A percentile compares a stretch with the other conserved stretches of the same genome.
Evolutionary conservation across 805 yeast genomes (phyloP).

Genomic region (Ogataea paraovalis): DNA sequence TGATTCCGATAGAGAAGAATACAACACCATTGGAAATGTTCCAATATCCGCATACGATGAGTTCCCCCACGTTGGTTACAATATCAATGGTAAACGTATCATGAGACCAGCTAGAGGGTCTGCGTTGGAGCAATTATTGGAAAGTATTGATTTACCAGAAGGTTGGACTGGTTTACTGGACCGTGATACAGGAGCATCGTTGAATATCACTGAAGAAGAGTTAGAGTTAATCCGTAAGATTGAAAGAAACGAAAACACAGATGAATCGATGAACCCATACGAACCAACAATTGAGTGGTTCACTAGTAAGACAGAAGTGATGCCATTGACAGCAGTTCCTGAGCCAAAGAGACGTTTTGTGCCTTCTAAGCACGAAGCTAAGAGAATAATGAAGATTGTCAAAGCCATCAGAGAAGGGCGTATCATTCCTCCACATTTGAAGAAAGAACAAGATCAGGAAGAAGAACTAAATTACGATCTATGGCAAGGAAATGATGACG

Average conservation of each 20-base stretch:
- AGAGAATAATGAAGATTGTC: constrained; percentile 93
- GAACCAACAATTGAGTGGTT: constrained; percentile 97
- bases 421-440: constrained; percentile 70
- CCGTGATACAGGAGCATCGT: constrained; percentile 77
- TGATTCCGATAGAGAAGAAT: constrained; percentile 77
- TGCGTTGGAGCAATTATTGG: constrained; percentile 86
- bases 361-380: constrained; percentile 96
- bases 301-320: constrained; percentile 73
- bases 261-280: constrained; percentile 77
- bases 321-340: constrained; percentile 91
- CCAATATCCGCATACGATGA: constrained; percentile 94
- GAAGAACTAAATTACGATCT: constrained; percentile 62
- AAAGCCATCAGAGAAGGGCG: constrained; percentile 95
- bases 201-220: constrained; percentile 84
- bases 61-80: constrained; percentile 96
- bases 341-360: constrained; percentile 97
- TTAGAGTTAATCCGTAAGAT: constrained; percentile 82
- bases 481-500: constrained; percentile 72
- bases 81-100: constrained; percentile 94
- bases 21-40: constrained; percentile 88
- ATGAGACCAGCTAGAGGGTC: constrained; percentile 98
- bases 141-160: constrained; percentile 88
- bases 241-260: constrained; percentile 81
- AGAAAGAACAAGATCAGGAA: constrained; percentile 47
- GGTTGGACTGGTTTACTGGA: constrained; percentile 98